Conservation (phyloP, 306 rosid genomes). For the Canavalia ensiformis region DNA sequence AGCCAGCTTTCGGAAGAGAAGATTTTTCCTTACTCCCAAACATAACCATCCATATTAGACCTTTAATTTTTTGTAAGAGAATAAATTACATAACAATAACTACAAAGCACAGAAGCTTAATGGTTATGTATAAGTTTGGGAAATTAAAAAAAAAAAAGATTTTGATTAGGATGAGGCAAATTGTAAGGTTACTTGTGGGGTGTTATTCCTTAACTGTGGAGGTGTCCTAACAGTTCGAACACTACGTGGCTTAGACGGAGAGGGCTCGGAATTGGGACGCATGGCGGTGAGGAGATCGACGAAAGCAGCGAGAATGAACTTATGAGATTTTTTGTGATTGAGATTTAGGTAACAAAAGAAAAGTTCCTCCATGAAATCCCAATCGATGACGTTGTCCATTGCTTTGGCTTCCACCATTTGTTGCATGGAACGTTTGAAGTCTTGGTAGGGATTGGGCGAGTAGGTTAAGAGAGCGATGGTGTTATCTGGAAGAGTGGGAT, state of each 20-base stretch:
- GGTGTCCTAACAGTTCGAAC: slow-evolving; percentile 51
- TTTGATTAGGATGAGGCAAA: slow-evolving; percentile 27
- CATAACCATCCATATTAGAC: neutral
- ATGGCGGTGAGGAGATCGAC: slow-evolving; percentile 65
- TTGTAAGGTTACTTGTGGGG: slow-evolving; percentile 41
- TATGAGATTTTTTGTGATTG: slow-evolving; percentile 71
- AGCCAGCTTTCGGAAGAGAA: neutral
- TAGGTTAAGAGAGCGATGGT: slow-evolving; percentile 64
- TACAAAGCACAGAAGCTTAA: neutral
- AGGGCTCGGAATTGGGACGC: slow-evolving; percentile 49
- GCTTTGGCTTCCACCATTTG: slow-evolving; percentile 63
- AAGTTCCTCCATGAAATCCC: slow-evolving; percentile 90
- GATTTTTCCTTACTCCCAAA: neutral
- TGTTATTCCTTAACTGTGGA: slow-evolving; percentile 40
- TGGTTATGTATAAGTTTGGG: neutral
- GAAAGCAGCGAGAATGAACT: slow-evolving; percentile 72
- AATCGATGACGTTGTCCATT: slow-evolving; percentile 52
- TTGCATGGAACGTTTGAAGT: slow-evolving; percentile 75
- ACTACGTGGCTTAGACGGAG: slow-evolving; percentile 50
- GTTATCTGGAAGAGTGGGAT: slow-evolving; percentile 52
- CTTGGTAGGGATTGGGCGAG: slow-evolving; percentile 62
- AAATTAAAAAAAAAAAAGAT: neutral
- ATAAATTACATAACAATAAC: neutral
- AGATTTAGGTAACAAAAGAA: slow-evolving; percentile 66
- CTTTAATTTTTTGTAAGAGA: neutral